These are phyloP conservation scores for Lathyrus aphaca DNA, from an alignment of 306 rosid genomes.

Conservation along the genomic window DNA sequence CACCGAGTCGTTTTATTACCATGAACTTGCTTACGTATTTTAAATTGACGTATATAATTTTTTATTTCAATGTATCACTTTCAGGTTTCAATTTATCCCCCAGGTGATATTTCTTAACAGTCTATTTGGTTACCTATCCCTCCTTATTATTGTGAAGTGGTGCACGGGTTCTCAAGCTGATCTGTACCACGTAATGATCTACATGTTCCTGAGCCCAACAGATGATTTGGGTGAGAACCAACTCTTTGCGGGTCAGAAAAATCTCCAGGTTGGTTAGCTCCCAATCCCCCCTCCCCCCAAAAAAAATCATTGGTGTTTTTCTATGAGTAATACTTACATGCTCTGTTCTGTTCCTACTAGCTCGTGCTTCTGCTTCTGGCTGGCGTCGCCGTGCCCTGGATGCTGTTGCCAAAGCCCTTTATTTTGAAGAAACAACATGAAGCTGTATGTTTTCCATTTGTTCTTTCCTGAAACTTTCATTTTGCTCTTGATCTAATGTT, in stretches of 20 bases:
- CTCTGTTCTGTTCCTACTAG: constrained; percentile 51
- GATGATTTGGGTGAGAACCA: constrained; percentile 94
- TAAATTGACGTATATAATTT: constrained; percentile 36
- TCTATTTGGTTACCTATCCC: constrained; percentile 87
- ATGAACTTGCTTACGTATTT: constrained; percentile 24
- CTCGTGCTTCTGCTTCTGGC: constrained; percentile 77
- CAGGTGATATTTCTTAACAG: constrained; percentile 89
- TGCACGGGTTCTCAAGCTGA: constrained; percentile 92
- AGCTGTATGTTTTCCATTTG: constrained; percentile 50
- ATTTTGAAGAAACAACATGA: constrained; percentile 87
- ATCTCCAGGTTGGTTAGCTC: constrained; percentile 63
- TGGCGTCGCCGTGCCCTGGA: constrained; percentile 92
- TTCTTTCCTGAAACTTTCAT: constrained; percentile 15
- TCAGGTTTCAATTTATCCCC: constrained; percentile 95
- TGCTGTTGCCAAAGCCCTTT: constrained; percentile 97
- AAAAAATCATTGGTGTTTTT: not conserved
- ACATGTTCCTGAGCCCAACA: constrained; percentile 94
- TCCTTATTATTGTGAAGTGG: constrained; percentile 89
- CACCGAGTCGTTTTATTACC: constrained; percentile 15
- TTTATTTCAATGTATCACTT: constrained; percentile 33
- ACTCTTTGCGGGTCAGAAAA: constrained; percentile 90
- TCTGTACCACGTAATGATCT: constrained; percentile 91
- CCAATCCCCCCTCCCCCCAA: not conserved
- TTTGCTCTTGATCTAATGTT: constrained; percentile 40
- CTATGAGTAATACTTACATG: constrained; percentile 23